Base-by-base conservation (phyloP, 345 rosid genomes). In the Kandelia obovata region DNA sequence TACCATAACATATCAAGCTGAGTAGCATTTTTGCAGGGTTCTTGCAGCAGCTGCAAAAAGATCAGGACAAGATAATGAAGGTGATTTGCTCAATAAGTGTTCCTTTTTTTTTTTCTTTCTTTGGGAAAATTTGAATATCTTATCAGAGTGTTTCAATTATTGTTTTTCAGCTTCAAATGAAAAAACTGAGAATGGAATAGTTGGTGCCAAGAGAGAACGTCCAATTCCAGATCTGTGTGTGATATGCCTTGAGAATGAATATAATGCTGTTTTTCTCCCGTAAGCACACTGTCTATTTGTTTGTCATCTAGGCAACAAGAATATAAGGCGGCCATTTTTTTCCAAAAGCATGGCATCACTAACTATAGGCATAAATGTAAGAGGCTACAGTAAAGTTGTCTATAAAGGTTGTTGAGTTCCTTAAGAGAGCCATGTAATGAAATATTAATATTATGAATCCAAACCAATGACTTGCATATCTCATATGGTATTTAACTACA, bases 191-290 rank as follows among this genome's bases (percentile, higher is more conserved):
- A 78, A 80, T 60, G 89, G 77, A 69, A 47, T 81, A 55, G 89
- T 80, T 69, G 28, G 60, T 69, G 34, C 80, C 49, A 86, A 83
- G 77, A 87, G 79, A 83, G 97, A 91, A 56, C 75, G 69, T 28
- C 68, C 73, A 52, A 77, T 88, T 84, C 99, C 96, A 73, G 93
- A 87, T 83, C 80, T 89, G 0, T 95, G 97, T 65, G 99, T 95
- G 78, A 92, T 95, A 79, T 95, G 99, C 81, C 96, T 92, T 66
- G 99, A 92, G 83, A 87, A 84, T 56, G 92, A 92, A 72, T 95
- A 88, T 79, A 92, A 95, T 46, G 90, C 93, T 51, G 99, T 90
- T 64, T 89, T 95, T 79, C 84, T 88, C 49, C 89, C 86, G 99
- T 95, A 89, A 84, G 97, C 59, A 21, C 15, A 28, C 49, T 60